Evolutionary conservation across 768 basidiomycete genomes (phyloP).

Genomic region (Glaciozyma martinii): DNA sequence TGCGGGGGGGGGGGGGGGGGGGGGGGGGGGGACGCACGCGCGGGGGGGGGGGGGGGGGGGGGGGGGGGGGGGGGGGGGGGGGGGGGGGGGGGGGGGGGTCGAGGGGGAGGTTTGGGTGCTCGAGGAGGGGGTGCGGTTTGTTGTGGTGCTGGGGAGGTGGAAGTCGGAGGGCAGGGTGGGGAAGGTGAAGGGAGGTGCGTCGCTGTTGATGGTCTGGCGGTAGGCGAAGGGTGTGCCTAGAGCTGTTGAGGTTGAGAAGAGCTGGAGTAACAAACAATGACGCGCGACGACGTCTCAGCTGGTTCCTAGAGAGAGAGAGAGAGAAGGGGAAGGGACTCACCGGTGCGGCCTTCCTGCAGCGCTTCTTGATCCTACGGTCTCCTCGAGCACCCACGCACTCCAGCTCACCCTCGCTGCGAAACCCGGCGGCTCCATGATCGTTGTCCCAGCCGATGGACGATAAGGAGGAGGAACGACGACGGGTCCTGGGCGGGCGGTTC

Average conservation of each 20-base stretch:
- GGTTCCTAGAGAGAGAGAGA: too few relatives aligned
- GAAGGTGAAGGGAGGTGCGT: too few relatives aligned
- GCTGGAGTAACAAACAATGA: too few relatives aligned
- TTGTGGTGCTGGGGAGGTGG: not conserved
- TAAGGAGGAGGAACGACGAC: too few relatives aligned
- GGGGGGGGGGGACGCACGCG: conserved; percentile 5
- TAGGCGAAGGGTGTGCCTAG: too few relatives aligned
- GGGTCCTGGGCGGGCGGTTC: too few relatives aligned
- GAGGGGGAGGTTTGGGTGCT: not conserved
- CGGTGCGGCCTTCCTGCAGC: not conserved
- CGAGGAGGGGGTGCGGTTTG: not conserved
- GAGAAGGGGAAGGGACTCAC: not conserved
- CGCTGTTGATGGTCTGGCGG: too few relatives aligned
- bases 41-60: conserved; percentile 3
- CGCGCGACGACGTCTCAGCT: too few relatives aligned
- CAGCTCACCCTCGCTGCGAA: too few relatives aligned
- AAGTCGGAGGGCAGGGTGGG: not conserved
- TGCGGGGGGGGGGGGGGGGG: conserved; percentile 1
- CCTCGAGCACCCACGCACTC: not conserved
- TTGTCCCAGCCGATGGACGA: too few relatives aligned
- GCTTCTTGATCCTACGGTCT: not conserved
- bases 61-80: conserved; percentile 3
- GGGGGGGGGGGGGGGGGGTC: not conserved
- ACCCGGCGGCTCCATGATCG: too few relatives aligned
- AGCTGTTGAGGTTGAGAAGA: too few relatives aligned